Evolutionary conservation across 768 basidiomycete species (phyloP), one percentile per base, ranked within the genome.

Genomic region (Podaxis pistillaris): DNA sequence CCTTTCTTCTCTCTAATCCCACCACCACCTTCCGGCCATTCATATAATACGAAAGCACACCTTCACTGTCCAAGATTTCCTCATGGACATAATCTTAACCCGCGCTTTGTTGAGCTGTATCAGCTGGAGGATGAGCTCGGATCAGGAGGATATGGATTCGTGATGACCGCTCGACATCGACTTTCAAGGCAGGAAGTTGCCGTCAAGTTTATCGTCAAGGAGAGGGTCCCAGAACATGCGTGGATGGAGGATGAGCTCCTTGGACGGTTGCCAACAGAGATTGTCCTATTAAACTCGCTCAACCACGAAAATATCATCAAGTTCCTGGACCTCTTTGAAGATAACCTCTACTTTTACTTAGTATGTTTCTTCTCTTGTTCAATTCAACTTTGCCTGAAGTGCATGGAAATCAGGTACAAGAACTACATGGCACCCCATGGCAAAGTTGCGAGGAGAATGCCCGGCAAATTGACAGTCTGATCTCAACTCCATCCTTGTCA

Each of bases 401-500:
- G 30, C 49, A 61, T 62, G 59, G 60, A 58, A 55, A 41, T 5
- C 63, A 96, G 94, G 86, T 95, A 3, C 93, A 94, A 78, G 95
- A 96, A 73, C 79, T 96, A 28, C 96, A 98, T 70, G 96, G 96
- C 28, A 86, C 89, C 28, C 94, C 96, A 3, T 98, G 95, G 95
- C 79, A 78, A 57, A 84, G 81, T 64, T 71, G 72, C 63, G 77
- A 77, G 66, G 76, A 55, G 67, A 52, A 41, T 44, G 56, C 19
- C 56, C 26, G 68, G 62, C 44, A 66, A 65, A 57, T 65, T 73
- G 65, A 65, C 71, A 51, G 64, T 72, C 64, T 66, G 71, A 6
- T 68, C 76, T 76, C 79, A 5, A 80, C 83, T 11, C 87, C 88
- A 36, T 76, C 79, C 22, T 75, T 88, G 65, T 86, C 87, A 17